Conservation (phyloP, 441 rosid genomes). For the Manihot esculenta region DNA sequence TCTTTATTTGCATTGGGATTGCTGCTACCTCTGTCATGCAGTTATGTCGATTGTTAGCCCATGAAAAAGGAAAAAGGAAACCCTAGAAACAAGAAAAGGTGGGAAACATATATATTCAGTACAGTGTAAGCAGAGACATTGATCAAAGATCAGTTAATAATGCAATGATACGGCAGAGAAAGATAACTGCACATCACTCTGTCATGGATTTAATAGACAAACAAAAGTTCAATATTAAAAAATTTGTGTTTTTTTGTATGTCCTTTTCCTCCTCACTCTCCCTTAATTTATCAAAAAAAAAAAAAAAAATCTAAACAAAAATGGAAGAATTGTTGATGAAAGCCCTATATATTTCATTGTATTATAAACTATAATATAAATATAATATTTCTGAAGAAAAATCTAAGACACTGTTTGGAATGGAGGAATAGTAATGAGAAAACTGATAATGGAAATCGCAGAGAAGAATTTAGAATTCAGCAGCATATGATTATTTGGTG, state of each 20-base stretch:
- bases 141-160: not conserved
- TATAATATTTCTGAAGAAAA: too few species aligned
- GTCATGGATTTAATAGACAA: conserved; percentile 11
- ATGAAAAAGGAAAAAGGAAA: conserved; percentile 11
- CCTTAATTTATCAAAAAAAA: not conserved
- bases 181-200: conserved; percentile 16
- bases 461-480: too few species aligned
- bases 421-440: too few species aligned
- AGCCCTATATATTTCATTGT: too few species aligned
- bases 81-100: conserved; percentile 8
- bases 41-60: conserved; percentile 14
- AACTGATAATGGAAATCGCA: too few species aligned
- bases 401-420: too few species aligned
- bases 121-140: not conserved
- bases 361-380: too few species aligned
- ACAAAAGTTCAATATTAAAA: not conserved
- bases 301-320: too few species aligned
- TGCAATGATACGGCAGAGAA: conserved; percentile 10
- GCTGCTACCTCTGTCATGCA: conserved; percentile 16
- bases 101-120: not conserved
- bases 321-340: too few species aligned
- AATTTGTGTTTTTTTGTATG: not conserved
- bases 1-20: conserved; percentile 19
- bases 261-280: not conserved
- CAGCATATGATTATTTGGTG: too few species aligned